phyloP scores from a whole-genome alignment of 2,329 filamentous ascomycete species.

The Bipolaris bicolor region DNA sequence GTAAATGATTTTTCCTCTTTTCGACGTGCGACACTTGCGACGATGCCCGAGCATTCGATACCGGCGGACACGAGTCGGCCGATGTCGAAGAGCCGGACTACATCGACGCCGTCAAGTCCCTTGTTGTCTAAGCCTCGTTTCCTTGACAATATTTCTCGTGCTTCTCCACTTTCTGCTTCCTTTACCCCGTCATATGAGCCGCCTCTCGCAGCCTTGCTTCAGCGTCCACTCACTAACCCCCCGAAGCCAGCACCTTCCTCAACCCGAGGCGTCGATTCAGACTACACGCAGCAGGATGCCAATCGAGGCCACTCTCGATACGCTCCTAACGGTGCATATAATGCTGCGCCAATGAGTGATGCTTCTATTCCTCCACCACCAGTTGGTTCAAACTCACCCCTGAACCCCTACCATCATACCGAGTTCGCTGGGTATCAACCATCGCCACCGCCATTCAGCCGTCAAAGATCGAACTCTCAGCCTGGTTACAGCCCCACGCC shows the following conservation, averaged over 20 bases:
- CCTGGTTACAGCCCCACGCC: conserved; percentile 30
- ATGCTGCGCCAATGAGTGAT: conserved; percentile 16
- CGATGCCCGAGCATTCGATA: conserved; percentile 28
- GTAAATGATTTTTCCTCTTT: conserved; percentile 45
- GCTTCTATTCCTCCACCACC: conserved; percentile 33
- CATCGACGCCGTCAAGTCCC: conserved; percentile 25
- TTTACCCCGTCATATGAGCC: conserved; percentile 47
- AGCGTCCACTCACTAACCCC: conserved; percentile 42
- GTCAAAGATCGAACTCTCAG: conserved; percentile 45
- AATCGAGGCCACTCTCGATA: conserved; percentile 32
- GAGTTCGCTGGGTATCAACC: conserved; percentile 37
- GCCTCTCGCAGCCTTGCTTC: conserved; percentile 43
- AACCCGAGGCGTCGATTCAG: not conserved
- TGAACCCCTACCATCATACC: conserved; percentile 42
- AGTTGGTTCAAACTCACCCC: conserved; percentile 29
- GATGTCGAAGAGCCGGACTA: conserved; percentile 29
- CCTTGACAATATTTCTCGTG: conserved; percentile 29
- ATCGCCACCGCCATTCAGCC: conserved; percentile 44
- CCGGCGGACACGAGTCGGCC: conserved; percentile 31
- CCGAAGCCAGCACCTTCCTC: conserved; percentile 34
- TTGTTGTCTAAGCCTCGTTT: conserved; percentile 25
- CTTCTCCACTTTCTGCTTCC: conserved; percentile 38
- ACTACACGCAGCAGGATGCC: conserved; percentile 22
- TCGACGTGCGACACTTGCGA: conserved; percentile 37
- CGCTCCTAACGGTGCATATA: conserved; percentile 41